Base-by-base conservation (phyloP, 192 early-diverging fungal species). In the Dispira parvispora region DNA sequence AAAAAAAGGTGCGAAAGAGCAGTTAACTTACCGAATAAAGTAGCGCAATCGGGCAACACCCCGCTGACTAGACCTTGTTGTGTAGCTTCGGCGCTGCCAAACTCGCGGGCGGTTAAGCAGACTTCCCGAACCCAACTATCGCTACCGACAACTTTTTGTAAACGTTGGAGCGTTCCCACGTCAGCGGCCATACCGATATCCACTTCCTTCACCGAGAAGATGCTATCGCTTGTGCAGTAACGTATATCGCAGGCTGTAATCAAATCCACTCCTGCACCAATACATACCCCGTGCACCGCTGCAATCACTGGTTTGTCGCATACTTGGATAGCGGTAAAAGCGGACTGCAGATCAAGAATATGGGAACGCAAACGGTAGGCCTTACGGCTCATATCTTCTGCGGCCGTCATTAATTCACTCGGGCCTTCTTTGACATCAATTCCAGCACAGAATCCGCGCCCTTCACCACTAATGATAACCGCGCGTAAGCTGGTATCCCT, bases 121-220 rank as follows among this genome's bases (percentile, higher is more conserved):
- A 91, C 70, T 63, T 99, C 96, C 67, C 92, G 88, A 43, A 94
- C 86, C 84, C 88, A 86, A 70, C 84, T 84, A 63, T 83, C 73
- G 74, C 94, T 96, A 26, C 88, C 92, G 53, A 92, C 90, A 8
- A 95, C 78, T 75, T 96, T 96, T 56, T 92, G 92, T 23, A 99
- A 75, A 27, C 96, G 83, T 75, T 99, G 96, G 60, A 99, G 78
- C 27, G 91, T 94, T 44, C 90, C 91, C 25, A 92, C 71, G 70
- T 98, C 95, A 8, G 95, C 95, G 25, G 91, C 90, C 68, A 98
- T 65, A 11, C 90, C 93, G 72, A 96, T 79, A 71, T 95, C 92
- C 20, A 95, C 89, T 75, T 96, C 88, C 76, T 92, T 91, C 45
- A 94, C 84, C 46, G 81, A 79, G 70, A 94, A 98, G 62, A 74